Percentiles rank a stretch among this genome's conserved stretches.
phyloP scores from a whole-genome alignment of 192 early-diverging fungal genomes.

The Entomortierella parvispora region DNA sequence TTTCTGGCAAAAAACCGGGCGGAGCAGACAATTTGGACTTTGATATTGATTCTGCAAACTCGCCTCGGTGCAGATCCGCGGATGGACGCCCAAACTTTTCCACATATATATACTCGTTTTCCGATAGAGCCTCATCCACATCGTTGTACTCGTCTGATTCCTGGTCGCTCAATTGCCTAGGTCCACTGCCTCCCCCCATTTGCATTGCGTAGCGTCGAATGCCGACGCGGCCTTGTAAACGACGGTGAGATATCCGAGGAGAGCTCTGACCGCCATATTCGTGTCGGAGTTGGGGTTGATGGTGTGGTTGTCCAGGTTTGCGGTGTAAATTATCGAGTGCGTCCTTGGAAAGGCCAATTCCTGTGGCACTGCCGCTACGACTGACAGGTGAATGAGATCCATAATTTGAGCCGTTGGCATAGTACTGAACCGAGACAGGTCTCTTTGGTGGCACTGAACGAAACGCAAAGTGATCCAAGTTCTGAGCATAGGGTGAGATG shows the following conservation, averaged over 20 bases:
- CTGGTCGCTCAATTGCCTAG: conserved; percentile 40
- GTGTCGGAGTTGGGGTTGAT: conserved; percentile 7
- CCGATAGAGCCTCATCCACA: conserved; percentile 39
- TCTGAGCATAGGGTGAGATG: conserved; percentile 85
- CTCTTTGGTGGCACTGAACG: conserved; percentile 63
- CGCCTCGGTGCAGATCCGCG: conserved; percentile 1
- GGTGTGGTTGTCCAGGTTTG: conserved; percentile 6
- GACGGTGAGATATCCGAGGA: conserved; percentile 40
- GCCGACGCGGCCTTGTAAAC: conserved; percentile 32
- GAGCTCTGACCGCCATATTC: conserved; percentile 27
- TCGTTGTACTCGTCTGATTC: conserved; percentile 52
- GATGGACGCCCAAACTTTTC: conserved; percentile 16
- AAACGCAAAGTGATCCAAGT: conserved; percentile 83
- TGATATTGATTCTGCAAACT: conserved; percentile 3
- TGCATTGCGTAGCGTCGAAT: conserved; percentile 49
- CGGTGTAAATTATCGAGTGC: conserved; percentile 7
- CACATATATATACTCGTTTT: conserved; percentile 42
- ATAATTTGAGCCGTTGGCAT: conserved; percentile 1
- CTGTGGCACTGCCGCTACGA: conserved; percentile 23
- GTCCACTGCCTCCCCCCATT: conserved; percentile 36
- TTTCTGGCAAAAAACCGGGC: conserved; percentile 6
- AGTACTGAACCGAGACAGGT: conserved; percentile 42
- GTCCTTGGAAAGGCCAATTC: conserved; percentile 13
- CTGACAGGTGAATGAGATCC: conserved; percentile 15
- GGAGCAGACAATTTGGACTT: background rate